phyloP scores from a whole-genome alignment of 192 early-diverging fungal genomes.

The Backusella parvicylindrica region DNA sequence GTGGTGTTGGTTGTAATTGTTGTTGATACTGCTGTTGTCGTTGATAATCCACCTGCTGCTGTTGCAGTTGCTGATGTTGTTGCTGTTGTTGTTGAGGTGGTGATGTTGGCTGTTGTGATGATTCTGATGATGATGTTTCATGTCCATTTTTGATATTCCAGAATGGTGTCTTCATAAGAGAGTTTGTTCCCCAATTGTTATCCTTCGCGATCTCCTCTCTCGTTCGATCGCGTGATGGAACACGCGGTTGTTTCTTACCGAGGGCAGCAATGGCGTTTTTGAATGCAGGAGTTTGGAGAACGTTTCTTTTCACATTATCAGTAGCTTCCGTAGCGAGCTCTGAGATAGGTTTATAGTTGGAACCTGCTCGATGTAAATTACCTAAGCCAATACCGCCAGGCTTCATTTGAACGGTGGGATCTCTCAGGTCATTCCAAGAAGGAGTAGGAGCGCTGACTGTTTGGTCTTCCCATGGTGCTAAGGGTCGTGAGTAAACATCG shows the following conservation, averaged over 20 bases:
- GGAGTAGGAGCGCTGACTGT: neutral
- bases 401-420: conserved; percentile 17
- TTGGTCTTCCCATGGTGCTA: neutral
- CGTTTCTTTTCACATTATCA: neutral
- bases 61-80: neutral
- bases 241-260: neutral
- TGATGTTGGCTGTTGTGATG: too few relatives aligned
- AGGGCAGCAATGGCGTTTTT: neutral
- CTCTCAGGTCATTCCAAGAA: neutral
- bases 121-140: neutral
- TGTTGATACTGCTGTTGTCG: neutral
- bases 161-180: neutral
- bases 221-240: neutral
- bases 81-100: neutral
- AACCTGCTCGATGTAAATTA: conserved; percentile 17
- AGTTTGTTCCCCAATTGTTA: neutral
- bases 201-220: neutral
- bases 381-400: conserved; percentile 23
- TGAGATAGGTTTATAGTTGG: conserved; percentile 18
- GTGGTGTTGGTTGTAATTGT: neutral
- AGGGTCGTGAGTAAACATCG: neutral
- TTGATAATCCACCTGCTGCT: neutral
- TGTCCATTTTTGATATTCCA: neutral
- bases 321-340: neutral
- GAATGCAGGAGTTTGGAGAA: neutral